Base-by-base conservation (phyloP, 2,329 filamentous ascomycete genomes). In the Aureobasidium sp. region DNA sequence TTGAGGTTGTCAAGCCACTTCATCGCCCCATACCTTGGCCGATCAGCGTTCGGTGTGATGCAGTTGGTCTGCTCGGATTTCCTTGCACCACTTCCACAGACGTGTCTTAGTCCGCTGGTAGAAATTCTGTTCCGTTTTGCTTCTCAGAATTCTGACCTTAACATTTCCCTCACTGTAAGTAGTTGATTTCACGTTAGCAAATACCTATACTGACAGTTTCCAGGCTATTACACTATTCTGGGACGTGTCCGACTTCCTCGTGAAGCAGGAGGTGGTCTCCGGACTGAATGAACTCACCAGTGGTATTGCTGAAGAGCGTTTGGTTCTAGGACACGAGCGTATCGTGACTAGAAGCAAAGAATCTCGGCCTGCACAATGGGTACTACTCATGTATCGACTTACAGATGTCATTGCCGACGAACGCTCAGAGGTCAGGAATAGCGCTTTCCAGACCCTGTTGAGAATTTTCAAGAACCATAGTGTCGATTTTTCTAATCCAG, bases 31-130 rank as follows among this genome's bases (percentile, higher is more conserved):
- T 87, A 87, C 66, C 82, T 97, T 24, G 89, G 96, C 57, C 84
- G 91, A 64, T 88, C 90, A 17, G 89, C 93, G 0, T 99, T 99
- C 72, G 88, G 85, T 66, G 96, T 92, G 2, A 79, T 96, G 14
- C 91, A 97, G 72, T 84, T 99, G 3, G 88, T 99, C 49, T 96
- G 92, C 73, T 97, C 94, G 0, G 94, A 99, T 73, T 99, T 99
- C 69, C 76, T 99, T 37, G 81, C 86, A 15, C 85, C 89, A 7
- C 72, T 80, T n/a, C 77, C 81, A 86, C 62, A 89, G 84, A 49
- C 85, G 84, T 71, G 83, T 79, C 54, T 97, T 83, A 77, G 90
- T 88, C 73, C 81, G 86, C 82, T 99, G 17, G 86, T 97, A 64
- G 89, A 96, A 75, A 91, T 92, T 12, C 82, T 99, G 24, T 90